Evolutionary conservation across 495 filamentous ascomycete species (phyloP), one percentile per base, ranked within the genome.

Genomic region (Bacidia rubella): DNA sequence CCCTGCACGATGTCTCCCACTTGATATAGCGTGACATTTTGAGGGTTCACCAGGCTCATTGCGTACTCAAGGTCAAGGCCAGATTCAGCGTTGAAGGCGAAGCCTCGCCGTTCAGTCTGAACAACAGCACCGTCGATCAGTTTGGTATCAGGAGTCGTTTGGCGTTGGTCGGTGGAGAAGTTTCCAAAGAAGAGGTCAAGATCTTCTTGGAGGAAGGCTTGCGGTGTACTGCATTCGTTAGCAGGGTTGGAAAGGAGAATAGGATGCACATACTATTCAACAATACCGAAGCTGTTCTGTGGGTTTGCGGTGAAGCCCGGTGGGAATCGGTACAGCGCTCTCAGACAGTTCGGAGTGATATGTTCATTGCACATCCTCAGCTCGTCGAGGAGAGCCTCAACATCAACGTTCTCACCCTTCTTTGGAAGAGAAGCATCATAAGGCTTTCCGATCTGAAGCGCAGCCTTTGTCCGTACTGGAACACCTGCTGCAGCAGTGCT

Each of bases 111-210:
- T 0, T 53, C 12, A 7, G 62, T 66, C 5, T 70, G 67, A n/a
- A 66, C 65, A 15, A 58, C 43, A 25, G 63, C 66, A 3, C 73
- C 74, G 54, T 79, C 69, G 44, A 78, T 63, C 1, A 58, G 57
- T 17, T 70, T 62, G 15, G 70, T 59, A 3, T 54, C 67, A 7
- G 74, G 73, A 11, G 66, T 65, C 11, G 63, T 70, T 23, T 73
- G 74, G 25, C 60, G 57, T 2, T 72, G 72, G 17, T 66, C 60
- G 48, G 61, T 66, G 10, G 65, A 65, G 57, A 74, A 74, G 50
- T 69, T 69, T 22, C 61, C 60, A 65, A 80, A 85, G 67, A 79
- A 86, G 3, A 71, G 58, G 55, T 82, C 64, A 15, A 86, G 66
- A 55, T 85, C 80, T 1, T 67, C 63, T 51, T 81, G 75, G 29